Evolutionary conservation across 2,329 filamentous ascomycete species (phyloP), one percentile per base, ranked within the genome.

Genomic region (Venturia carpophila): DNA sequence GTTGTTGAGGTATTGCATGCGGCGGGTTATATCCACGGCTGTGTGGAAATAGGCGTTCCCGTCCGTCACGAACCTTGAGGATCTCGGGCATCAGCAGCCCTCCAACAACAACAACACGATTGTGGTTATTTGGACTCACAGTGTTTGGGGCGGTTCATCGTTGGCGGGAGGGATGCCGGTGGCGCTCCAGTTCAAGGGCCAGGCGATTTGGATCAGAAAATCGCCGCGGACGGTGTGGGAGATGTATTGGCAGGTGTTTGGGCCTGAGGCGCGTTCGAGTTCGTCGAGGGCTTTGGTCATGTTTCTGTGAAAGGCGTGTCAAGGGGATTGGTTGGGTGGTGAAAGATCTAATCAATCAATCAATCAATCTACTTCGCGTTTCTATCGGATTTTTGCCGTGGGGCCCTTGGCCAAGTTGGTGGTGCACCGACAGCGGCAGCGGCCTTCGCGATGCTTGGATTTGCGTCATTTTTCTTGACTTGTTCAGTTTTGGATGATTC

Each of bases 31-130:
- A 13, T 64, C 62, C 1, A 55, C 47, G 11, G 62, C 62, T 3
- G 62, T 64, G n/a, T 27, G 39, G 47, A 64, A 64, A 15, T 52
- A 55, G 5, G 62, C 62, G 24, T 64, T 64, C 15, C 62, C 62
- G 19, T 64, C 62, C 3, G 49, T 30, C 9, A 64, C 24, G 27
- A 52, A 64, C 15, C 62, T 64, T 34, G n/a, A n/a, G 11, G n/a
- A 39, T 13, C 1, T 11, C 27, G 19, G n/a, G n/a, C n/a, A n/a
- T n/a, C n/a, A n/a, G n/a, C n/a, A n/a, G n/a, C n/a, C n/a, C n/a
- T n/a, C n/a, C n/a, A n/a, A n/a, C n/a, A n/a, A n/a, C n/a, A n/a
- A n/a, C n/a, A n/a, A n/a, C n/a, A n/a, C n/a, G n/a, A n/a, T n/a
- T n/a, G n/a, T n/a, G n/a, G n/a, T n/a, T n/a, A n/a, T n/a, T n/a